phyloP scores from a whole-genome alignment of 2,329 filamentous ascomycete genomes.

The Calonectria hongkongensis region DNA sequence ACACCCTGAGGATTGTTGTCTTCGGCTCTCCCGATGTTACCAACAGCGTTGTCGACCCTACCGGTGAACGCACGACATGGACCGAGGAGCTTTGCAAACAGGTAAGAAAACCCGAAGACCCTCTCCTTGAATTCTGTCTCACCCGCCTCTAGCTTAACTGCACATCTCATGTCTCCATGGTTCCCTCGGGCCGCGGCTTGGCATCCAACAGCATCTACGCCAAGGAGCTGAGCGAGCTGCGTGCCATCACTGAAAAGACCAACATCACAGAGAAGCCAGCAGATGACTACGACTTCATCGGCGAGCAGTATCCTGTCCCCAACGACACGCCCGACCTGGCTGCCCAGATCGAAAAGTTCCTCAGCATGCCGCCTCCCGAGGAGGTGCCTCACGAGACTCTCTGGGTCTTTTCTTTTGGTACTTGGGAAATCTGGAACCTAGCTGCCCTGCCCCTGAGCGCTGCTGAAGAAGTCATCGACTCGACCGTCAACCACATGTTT shows the following conservation, averaged over 20 bases:
- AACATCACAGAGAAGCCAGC: conserved; percentile 60
- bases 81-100: conserved; percentile 69
- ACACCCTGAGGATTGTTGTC: conserved; percentile 68
- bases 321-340: conserved; percentile 63
- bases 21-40: conserved; percentile 71
- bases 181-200: conserved; percentile 65
- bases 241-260: conserved; percentile 57
- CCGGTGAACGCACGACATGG: conserved; percentile 61
- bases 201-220: conserved; percentile 75
- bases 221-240: conserved; percentile 59
- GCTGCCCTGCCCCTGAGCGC: conserved; percentile 66
- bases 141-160: conserved; percentile 64
- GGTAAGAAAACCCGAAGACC: conserved; percentile 54
- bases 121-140: conserved; percentile 28
- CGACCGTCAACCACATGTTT: conserved; percentile 64
- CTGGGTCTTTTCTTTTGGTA: conserved; percentile 72
- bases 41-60: conserved; percentile 60
- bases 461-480: conserved; percentile 61
- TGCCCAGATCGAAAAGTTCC: conserved; percentile 67
- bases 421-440: conserved; percentile 73
- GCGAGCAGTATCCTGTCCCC: conserved; percentile 65
- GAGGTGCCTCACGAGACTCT: conserved; percentile 67
- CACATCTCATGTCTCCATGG: conserved; percentile 66
- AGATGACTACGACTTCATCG: conserved; percentile 66
- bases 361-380: conserved; percentile 61